Percentiles rank a stretch among this genome's conserved stretches.
phyloP scores from a whole-genome alignment of 352 stramenopile genomes.

The Phytophthora multivora region DNA sequence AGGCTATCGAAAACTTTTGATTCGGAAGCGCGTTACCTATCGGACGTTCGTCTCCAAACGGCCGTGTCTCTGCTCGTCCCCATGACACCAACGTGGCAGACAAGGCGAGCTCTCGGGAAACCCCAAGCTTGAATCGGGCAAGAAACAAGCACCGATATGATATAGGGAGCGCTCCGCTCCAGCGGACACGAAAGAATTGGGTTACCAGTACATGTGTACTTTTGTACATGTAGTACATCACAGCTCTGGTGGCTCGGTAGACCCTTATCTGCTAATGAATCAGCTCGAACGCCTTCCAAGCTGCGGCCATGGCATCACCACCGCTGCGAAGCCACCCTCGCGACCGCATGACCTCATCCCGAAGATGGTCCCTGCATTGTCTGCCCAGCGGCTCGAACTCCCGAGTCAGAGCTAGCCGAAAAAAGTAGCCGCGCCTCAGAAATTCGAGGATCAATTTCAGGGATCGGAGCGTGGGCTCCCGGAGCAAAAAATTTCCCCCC shows the following conservation, averaged over 20 bases:
- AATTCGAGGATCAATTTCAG: conserved; percentile 9
- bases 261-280: conserved; percentile 20
- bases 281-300: not conserved
- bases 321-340: conserved; percentile 14
- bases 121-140: conserved; percentile 20
- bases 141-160: conserved; percentile 34
- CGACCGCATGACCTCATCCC: conserved; percentile 9
- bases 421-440: conserved; percentile 22
- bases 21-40: conserved; percentile 1
- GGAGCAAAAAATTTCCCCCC: conserved; percentile 14
- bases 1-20: conserved; percentile 2
- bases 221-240: not conserved
- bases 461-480: conserved; percentile 17
- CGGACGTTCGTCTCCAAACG: not conserved
- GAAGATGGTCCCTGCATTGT: conserved; percentile 19
- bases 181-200: conserved; percentile 32
- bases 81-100: conserved; percentile 27
- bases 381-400: not conserved
- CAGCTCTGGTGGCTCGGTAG: not conserved
- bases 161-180: conserved; percentile 21
- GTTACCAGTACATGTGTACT: too few relatives aligned
- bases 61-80: conserved; percentile 17
- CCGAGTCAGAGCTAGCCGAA: conserved; percentile 12
- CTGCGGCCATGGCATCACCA: conserved; percentile 1
- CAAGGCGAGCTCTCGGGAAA: conserved; percentile 14